phyloP scores from a whole-genome alignment of 2,329 filamentous ascomycete species.

The Aureobasidium sp. region DNA sequence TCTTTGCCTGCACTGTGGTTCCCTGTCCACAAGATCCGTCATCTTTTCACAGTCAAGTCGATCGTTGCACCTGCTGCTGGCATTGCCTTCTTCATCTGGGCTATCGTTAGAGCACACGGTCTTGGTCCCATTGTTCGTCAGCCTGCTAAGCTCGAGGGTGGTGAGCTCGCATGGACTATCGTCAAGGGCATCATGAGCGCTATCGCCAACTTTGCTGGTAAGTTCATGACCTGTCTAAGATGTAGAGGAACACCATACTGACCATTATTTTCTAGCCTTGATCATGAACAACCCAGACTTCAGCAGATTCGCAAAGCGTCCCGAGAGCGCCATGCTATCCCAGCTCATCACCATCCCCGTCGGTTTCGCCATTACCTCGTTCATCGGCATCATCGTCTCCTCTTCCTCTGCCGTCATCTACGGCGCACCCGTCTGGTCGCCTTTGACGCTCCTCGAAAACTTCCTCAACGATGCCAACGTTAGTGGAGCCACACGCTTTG shows the following conservation, averaged over 20 bases:
- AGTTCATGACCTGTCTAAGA: slow-evolving; percentile 49
- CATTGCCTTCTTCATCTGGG: slow-evolving; percentile 81
- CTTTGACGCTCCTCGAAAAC: slow-evolving; percentile 28
- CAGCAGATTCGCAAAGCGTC: slow-evolving; percentile 24
- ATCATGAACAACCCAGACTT: slow-evolving; percentile 12
- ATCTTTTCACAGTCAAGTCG: slow-evolving; percentile 85
- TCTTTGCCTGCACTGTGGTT: slow-evolving; percentile 83
- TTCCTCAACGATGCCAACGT: slow-evolving; percentile 31
- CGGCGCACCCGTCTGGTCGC: slow-evolving; percentile 34
- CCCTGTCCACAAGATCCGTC: slow-evolving; percentile 78
- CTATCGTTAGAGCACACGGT: slow-evolving; percentile 70
- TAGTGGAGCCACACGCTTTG: slow-evolving; percentile 30
- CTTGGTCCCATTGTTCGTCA: slow-evolving; percentile 75
- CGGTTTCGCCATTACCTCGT: slow-evolving; percentile 33
- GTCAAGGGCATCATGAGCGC: slow-evolving; percentile 80
- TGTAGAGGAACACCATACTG: background rate
- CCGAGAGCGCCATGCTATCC: slow-evolving; percentile 16
- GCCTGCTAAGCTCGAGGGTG: slow-evolving; percentile 53
- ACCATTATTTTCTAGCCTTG: background rate
- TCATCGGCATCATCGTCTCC: slow-evolving; percentile 42
- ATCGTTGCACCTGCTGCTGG: slow-evolving; percentile 74
- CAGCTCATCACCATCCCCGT: slow-evolving; percentile 36
- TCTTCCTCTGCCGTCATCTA: slow-evolving; percentile 38
- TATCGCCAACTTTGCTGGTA: slow-evolving; percentile 72
- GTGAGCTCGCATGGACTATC: slow-evolving; percentile 68